Evolutionary conservation across 2,329 filamentous ascomycete genomes (phyloP).

Genomic region (Hypoxylon sp.): DNA sequence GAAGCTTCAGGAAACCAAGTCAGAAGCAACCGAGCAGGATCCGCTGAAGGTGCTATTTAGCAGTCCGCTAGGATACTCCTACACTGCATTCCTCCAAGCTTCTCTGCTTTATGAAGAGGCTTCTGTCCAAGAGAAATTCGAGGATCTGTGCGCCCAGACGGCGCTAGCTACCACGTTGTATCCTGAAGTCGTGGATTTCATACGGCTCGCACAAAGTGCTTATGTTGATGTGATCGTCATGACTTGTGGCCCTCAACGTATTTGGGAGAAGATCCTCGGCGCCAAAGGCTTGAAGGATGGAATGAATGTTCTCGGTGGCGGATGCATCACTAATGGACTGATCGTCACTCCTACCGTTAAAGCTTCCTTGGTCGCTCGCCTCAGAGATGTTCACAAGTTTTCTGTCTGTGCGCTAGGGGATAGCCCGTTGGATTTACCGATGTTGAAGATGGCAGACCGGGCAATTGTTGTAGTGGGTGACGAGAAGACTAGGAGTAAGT

Average conservation of each 20-base stretch:
- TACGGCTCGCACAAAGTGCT: slow-evolving; percentile 52
- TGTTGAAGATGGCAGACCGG: slow-evolving; percentile 66
- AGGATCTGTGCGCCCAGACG: slow-evolving; percentile 60
- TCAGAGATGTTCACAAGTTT: slow-evolving; percentile 54
- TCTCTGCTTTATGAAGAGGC: slow-evolving; percentile 65
- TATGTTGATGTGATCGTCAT: slow-evolving; percentile 64
- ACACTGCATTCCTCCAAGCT: slow-evolving; percentile 68
- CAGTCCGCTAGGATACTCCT: slow-evolving; percentile 62
- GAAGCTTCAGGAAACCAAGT: too few relatives aligned
- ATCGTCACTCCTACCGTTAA: slow-evolving; percentile 68
- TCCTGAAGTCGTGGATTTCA: slow-evolving; percentile 61
- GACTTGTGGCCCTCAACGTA: slow-evolving; percentile 64
- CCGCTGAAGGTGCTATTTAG: slow-evolving; percentile 62
- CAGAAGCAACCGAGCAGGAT: slow-evolving; percentile 6
- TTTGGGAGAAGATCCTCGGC: slow-evolving; percentile 69
- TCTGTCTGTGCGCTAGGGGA: slow-evolving; percentile 72
- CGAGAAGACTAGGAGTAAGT: slow-evolving; percentile 60
- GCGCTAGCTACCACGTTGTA: slow-evolving; percentile 59
- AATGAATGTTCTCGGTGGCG: slow-evolving; percentile 67
- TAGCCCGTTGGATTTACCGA: slow-evolving; percentile 68
- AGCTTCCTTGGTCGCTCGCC: slow-evolving; percentile 58
- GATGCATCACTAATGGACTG: slow-evolving; percentile 60
- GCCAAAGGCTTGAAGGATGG: slow-evolving; percentile 55
- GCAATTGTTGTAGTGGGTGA: slow-evolving; percentile 69
- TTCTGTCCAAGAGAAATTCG: slow-evolving; percentile 55